A percentile compares a stretch with the other conserved stretches of the same genome.
Evolutionary conservation across 495 filamentous ascomycete genomes (phyloP).

Genomic region (Neurospora tetraspora): DNA sequence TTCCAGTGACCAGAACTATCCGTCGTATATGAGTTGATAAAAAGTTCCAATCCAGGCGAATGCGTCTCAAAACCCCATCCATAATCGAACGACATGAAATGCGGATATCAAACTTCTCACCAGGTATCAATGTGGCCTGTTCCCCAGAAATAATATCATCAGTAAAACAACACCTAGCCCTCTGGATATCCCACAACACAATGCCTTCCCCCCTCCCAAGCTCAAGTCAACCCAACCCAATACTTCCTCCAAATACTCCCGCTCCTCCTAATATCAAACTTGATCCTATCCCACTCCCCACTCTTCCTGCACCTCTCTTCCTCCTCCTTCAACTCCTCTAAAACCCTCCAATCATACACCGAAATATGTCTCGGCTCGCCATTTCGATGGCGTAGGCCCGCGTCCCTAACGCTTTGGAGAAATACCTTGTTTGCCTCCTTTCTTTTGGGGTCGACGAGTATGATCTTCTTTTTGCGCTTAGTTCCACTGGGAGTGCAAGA

Average conservation of each 20-base stretch:
- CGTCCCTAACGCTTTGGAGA: constrained; percentile 23
- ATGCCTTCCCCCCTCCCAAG: neutral
- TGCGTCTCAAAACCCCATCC: too few relatives aligned
- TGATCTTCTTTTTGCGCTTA: constrained; percentile 25
- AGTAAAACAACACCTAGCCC: too few relatives aligned
- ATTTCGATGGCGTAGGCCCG: constrained; percentile 20
- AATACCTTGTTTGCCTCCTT: constrained; percentile 29
- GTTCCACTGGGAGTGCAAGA: constrained; percentile 26
- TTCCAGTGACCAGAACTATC: neutral
- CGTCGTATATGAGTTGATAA: too few relatives aligned
- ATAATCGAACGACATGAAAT: too few relatives aligned
- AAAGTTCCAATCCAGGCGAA: too few relatives aligned
- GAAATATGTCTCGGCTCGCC: constrained; percentile 30
- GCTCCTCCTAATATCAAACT: constrained; percentile 2
- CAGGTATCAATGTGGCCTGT: too few relatives aligned
- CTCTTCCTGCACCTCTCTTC: constrained; percentile 19
- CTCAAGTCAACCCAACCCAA: constrained; percentile 17
- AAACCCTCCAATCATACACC: constrained; percentile 41
- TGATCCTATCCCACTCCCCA: neutral
- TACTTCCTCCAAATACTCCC: constrained; percentile 14
- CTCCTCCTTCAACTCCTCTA: constrained; percentile 31
- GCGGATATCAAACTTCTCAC: too few relatives aligned
- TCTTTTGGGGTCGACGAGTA: constrained; percentile 35
- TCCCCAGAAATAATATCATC: too few relatives aligned
- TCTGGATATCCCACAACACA: too few relatives aligned